Percentiles rank a stretch among this genome's conserved stretches.
Evolutionary conservation across 352 stramenopile genomes (phyloP).

Genomic region (Globisporangium okanoganense): DNA sequence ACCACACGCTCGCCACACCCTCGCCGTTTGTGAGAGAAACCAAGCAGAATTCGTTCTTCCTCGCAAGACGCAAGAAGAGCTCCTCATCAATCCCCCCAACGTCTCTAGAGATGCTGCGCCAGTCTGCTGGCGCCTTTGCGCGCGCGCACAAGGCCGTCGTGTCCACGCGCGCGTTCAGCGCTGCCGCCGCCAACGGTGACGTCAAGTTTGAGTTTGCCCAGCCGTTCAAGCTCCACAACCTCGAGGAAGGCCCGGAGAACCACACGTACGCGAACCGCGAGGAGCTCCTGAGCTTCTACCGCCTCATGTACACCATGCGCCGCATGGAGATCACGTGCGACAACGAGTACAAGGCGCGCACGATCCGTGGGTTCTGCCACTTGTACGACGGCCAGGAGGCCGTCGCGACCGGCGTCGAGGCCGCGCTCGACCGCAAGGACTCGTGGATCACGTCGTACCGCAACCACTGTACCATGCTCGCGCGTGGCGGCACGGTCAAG

Average conservation of each 20-base stretch:
- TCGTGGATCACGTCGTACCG: constrained; percentile 99
- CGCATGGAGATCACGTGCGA: constrained; percentile 99
- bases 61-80: constrained; percentile 8
- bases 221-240: constrained; percentile 80
- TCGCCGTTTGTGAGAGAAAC: background rate
- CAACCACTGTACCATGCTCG: constrained; percentile 98
- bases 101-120: constrained; percentile 50
- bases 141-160: constrained; percentile 25
- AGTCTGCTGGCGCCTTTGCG: constrained; percentile 40
- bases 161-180: constrained; percentile 55
- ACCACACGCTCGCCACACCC: constrained; percentile 7
- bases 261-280: constrained; percentile 90
- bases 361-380: constrained; percentile 99
- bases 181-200: constrained; percentile 35
- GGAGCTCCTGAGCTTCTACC: constrained; percentile 96
- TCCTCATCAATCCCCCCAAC: background rate
- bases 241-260: constrained; percentile 63
- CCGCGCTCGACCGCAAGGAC: constrained; percentile 93
- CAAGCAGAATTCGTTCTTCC: constrained; percentile 16
- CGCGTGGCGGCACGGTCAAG: constrained; percentile 92
- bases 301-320: constrained; percentile 99
- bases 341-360: constrained; percentile 99
- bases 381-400: constrained; percentile 99
- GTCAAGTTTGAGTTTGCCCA: constrained; percentile 66
- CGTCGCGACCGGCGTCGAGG: constrained; percentile 97